A percentile compares a stretch with the other conserved stretches of the same genome.
These are phyloP conservation scores for Persicaria tinctoria DNA, from an alignment of 148 eudicot genomes.

Conservation along the genomic window DNA sequence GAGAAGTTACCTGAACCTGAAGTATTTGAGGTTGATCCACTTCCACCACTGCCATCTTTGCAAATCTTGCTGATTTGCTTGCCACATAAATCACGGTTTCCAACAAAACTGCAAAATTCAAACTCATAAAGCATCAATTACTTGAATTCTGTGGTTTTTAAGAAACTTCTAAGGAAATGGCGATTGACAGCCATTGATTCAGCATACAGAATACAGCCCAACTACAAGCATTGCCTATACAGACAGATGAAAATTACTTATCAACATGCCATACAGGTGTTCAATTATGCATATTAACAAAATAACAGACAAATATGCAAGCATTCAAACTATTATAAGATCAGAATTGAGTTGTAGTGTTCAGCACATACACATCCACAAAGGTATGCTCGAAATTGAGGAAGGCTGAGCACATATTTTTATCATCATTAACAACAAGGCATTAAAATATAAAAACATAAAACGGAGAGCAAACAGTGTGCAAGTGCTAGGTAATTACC, in stretches of 20 bases:
- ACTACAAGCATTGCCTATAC: neutral
- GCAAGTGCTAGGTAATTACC: slow-evolving; percentile 28
- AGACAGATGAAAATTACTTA: neutral
- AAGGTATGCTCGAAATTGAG: neutral
- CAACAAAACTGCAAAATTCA: slow-evolving; percentile 48
- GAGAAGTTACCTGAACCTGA: slow-evolving; percentile 7
- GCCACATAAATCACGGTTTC: slow-evolving; percentile 82
- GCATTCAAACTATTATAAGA: too few relatives aligned
- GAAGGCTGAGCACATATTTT: neutral
- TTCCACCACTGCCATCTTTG: slow-evolving; percentile 40
- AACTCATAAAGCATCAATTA: neutral
- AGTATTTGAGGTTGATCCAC: slow-evolving; percentile 24
- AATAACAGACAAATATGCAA: neutral
- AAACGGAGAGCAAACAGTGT: neutral
- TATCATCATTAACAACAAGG: neutral
- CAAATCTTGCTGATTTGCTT: slow-evolving; percentile 52
- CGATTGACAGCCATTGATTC: neutral
- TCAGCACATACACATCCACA: neutral
- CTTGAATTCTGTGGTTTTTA: neutral
- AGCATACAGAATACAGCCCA: neutral
- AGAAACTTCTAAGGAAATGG: neutral
- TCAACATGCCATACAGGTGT: neutral
- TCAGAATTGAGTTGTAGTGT: neutral
- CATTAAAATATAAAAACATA: neutral
- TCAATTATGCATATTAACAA: neutral